phyloP scores from a whole-genome alignment of 352 stramenopile genomes.

The Phytophthora fragariaefolia region DNA sequence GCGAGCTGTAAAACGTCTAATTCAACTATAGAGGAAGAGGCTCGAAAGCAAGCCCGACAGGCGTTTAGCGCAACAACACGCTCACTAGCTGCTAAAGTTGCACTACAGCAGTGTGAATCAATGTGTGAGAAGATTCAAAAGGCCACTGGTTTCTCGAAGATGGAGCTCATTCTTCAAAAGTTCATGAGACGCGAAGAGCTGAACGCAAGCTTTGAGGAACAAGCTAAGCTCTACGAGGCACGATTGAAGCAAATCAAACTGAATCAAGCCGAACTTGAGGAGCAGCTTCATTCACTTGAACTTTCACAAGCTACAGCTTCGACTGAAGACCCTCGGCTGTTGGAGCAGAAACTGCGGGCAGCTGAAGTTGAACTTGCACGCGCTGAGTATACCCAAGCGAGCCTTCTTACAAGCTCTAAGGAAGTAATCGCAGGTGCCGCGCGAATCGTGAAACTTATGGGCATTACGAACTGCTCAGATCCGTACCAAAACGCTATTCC shows the following conservation, averaged over 20 bases:
- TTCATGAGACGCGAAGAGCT: conserved; percentile 81
- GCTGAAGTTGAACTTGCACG: conserved; percentile 75
- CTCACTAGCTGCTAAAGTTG: conserved; percentile 73
- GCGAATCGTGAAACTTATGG: conserved; percentile 76
- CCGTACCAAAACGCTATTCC: conserved; percentile 71
- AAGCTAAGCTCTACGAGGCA: conserved; percentile 82
- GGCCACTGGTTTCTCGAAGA: conserved; percentile 77
- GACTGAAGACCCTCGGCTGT: conserved; percentile 66
- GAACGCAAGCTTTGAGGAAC: conserved; percentile 82
- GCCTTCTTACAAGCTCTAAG: conserved; percentile 75
- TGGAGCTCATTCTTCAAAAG: conserved; percentile 83
- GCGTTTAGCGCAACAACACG: conserved; percentile 48
- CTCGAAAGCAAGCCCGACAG: conserved; percentile 32
- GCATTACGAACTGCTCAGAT: conserved; percentile 68
- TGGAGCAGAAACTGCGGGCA: conserved; percentile 76
- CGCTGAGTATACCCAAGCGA: conserved; percentile 69
- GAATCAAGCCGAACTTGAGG: conserved; percentile 71
- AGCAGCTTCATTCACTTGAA: conserved; percentile 71
- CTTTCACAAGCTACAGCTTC: conserved; percentile 56
- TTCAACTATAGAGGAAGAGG: conserved; percentile 32
- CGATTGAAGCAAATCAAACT: conserved; percentile 84
- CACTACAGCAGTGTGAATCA: conserved; percentile 79
- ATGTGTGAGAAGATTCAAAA: conserved; percentile 89
- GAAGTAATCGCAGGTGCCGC: conserved; percentile 73
- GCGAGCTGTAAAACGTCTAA: conserved; percentile 23